Conservation (phyloP, 2,329 filamentous ascomycete genomes). For the Aschersonia sp. region DNA sequence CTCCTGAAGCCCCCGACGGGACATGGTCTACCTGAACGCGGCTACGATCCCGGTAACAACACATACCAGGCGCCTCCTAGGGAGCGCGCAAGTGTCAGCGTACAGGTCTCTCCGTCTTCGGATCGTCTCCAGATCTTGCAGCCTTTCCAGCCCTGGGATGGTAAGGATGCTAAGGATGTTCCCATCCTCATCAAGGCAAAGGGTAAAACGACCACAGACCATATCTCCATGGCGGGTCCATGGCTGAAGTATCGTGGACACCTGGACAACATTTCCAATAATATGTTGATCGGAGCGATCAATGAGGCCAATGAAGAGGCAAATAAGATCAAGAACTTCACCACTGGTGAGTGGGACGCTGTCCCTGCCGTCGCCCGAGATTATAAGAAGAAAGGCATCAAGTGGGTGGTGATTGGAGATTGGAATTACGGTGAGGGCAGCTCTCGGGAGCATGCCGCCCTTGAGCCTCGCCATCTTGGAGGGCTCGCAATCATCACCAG, state of each 20-base stretch:
- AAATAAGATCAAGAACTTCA: conserved; percentile 92
- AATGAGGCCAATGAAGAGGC: conserved; percentile 93
- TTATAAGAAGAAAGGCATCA: conserved; percentile 94
- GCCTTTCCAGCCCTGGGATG: conserved; percentile 80
- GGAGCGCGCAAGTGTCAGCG: conserved; percentile 57
- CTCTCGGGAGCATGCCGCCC: conserved; percentile 94
- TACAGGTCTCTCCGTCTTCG: conserved; percentile 74
- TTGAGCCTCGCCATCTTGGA: conserved; percentile 93
- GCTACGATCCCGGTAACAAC: conserved; percentile 83
- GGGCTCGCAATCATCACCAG: conserved; percentile 93
- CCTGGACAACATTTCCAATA: conserved; percentile 99
- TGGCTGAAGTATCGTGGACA: conserved; percentile 99
- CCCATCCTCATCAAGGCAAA: conserved; percentile 93
- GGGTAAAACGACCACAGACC: conserved; percentile 94
- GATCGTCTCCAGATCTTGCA: conserved; percentile 88
- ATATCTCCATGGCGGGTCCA: conserved; percentile 93
- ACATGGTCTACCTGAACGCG: conserved; percentile 60
- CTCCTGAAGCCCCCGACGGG: conserved; percentile 67
- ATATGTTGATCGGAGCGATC: conserved; percentile 96
- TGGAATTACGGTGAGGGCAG: conserved; percentile 99
- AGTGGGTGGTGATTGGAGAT: conserved; percentile 96
- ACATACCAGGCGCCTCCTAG: conserved; percentile 91
- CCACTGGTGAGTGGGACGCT: conserved; percentile 68
- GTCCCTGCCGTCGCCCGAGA: conserved; percentile 91
- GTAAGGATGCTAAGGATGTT: conserved; percentile 71